Conservation (phyloP, 2,329 filamentous ascomycete genomes). For the Trichoderma endophyticum region DNA sequence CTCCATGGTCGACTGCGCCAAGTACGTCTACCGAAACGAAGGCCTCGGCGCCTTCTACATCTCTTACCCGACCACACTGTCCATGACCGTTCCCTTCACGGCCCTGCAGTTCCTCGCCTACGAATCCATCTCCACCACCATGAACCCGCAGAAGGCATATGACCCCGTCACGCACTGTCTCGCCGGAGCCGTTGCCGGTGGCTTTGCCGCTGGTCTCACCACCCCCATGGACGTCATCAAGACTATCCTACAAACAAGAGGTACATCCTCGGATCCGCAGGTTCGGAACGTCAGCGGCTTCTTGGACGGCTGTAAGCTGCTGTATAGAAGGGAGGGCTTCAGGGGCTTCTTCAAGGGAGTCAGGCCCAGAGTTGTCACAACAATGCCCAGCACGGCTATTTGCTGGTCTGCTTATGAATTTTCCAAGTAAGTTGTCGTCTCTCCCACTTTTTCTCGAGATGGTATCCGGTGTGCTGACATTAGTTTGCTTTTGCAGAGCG, state of each 20-base stretch:
- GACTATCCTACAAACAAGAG: conserved; percentile 91
- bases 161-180: conserved; percentile 92
- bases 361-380: conserved; percentile 85
- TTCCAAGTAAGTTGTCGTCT: conserved; percentile 55
- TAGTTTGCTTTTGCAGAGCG: conserved; percentile 39
- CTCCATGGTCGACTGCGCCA: conserved; percentile 82
- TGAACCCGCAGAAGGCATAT: conserved; percentile 84
- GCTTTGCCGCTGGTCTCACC: conserved; percentile 87
- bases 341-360: conserved; percentile 91
- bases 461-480: not conserved
- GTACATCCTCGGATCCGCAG: conserved; percentile 75
- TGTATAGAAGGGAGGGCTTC: conserved; percentile 79
- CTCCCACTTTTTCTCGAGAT: not conserved
- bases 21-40: conserved; percentile 81
- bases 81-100: conserved; percentile 98
- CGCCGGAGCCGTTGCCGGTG: conserved; percentile 87
- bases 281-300: conserved; percentile 83
- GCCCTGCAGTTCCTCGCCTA: conserved; percentile 97
- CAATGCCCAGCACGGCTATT: conserved; percentile 98
- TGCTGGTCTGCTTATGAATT: conserved; percentile 84
- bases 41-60: conserved; percentile 93
- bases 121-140: conserved; percentile 89
- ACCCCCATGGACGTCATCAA: conserved; percentile 98
- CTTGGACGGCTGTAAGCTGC: conserved; percentile 71
- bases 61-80: conserved; percentile 95